Base-by-base conservation (phyloP, 2,329 filamentous ascomycete genomes). In the Phaeophleospora eucalypticola region DNA sequence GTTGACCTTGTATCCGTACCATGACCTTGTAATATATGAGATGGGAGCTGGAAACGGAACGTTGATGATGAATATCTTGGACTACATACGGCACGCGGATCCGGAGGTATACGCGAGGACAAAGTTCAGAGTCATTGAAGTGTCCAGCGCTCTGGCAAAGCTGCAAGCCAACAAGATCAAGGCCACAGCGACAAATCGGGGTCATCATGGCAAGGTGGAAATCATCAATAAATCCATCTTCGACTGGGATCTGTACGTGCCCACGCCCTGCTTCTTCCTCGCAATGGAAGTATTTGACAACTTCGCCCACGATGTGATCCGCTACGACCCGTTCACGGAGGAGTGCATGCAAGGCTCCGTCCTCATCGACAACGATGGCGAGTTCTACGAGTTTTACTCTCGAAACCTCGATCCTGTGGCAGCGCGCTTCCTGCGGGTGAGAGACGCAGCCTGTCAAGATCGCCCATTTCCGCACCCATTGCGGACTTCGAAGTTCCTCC, bases 251-350 rank as follows among this genome's bases (percentile, higher is more conserved):
- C 80, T 81, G 38, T 87, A 86, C 57, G 87, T 96, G n/a, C 85
- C 89, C 7, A 87, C 85, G 2, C 93, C 91, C 0, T 97, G 93
- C 73, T 98, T 95, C 76, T 97, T 98, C 75, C 80, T 98, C 35
- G 93, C 91, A 36, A 86, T 98, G 70, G 93, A 98, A 70, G 93
- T 98, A 56, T 95, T 96, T 63, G 93, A 98, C 74, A 98, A 98
- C 71, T 97, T 98, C 66, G 84, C 89, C 29, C 94, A 98, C 72
- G 93, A 98, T 71, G 80, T 84, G 49, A 82, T 98, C 52, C 90
- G 94, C 54, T 98, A 97, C 72, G 86, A 97, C 69, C 77, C 85
- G 9, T 70, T 76, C 50, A 94, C 89, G 9, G 87, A 89, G 65
- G 75, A 85, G 56, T 87, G 91, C 0, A 78, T 95, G 45, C 94